A percentile compares a stretch with the other conserved stretches of the same genome.
Evolutionary conservation across 208 protist genomes (phyloP).

Genomic region (Angomonas ambiguus): DNA sequence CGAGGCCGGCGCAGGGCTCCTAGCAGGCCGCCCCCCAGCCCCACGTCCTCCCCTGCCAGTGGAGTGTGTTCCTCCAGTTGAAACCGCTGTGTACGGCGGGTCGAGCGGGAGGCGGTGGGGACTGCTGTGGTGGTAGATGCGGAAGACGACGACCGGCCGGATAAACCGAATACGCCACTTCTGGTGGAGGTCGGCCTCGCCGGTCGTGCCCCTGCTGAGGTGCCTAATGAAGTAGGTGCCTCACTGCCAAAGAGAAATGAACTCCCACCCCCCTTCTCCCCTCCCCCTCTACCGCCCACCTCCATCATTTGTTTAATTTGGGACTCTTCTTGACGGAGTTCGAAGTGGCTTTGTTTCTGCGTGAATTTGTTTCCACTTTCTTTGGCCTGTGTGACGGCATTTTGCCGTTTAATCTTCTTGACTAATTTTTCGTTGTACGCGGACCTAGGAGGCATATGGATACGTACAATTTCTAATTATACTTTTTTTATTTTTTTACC

Average conservation of each 20-base stretch:
- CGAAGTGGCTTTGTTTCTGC: constrained; percentile 75
- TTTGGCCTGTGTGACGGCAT: constrained; percentile 33
- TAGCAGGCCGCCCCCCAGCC: constrained; percentile 18
- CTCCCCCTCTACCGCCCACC: constrained; percentile 2
- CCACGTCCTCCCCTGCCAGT: constrained; percentile 13
- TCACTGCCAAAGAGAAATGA: neutral
- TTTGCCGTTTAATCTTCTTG: constrained; percentile 37
- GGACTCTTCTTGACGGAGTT: constrained; percentile 65
- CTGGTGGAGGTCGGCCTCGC: neutral
- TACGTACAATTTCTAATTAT: too few species aligned
- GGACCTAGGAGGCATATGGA: too few species aligned
- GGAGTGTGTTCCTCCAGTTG: constrained; percentile 8
- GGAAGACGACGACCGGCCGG: neutral
- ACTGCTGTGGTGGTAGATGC: too few species aligned
- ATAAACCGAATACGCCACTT: neutral
- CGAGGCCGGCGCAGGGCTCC: constrained; percentile 7
- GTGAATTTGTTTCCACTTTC: constrained; percentile 50
- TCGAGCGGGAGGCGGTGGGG: constrained; percentile 3
- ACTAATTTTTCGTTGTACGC: constrained; percentile 54
- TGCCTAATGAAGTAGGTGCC: neutral
- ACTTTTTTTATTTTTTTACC: too few species aligned
- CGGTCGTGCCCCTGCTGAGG: neutral
- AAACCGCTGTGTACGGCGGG: neutral
- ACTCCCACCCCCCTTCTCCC: neutral
- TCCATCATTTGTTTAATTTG: constrained; percentile 31